Evolutionary conservation across 768 basidiomycete genomes (phyloP), one percentile per base, ranked within the genome.

Genomic region (Lyophyllum atratum): DNA sequence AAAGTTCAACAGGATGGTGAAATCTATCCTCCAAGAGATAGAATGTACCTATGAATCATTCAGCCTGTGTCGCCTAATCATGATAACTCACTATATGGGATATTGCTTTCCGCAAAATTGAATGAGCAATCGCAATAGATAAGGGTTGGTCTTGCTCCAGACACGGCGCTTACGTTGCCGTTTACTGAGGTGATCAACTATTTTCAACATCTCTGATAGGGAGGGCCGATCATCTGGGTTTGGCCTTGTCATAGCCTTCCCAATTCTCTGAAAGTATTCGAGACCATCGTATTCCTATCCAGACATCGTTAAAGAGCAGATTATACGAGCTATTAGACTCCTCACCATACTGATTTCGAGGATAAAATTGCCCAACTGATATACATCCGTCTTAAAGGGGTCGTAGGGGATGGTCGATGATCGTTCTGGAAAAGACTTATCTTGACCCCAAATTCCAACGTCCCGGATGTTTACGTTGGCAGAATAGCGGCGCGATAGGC

Each of bases 211-310:
- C 33, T 54, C 39, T 29, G 39, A 49, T 3, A 44, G 45, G 37
- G 52, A 28, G 10, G 57, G 22, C 11, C 57, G 39, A 49, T 54
- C 57, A 5, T 49, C 47, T 17, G 57, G 57, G 31, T 11, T 49
- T 5, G n/a, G 14, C 6, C 37, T 25, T 17, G 57, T 49, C 57
- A 58, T 58, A 14, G 47, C 37, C 22, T 58, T 40, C 4, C 42
- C 43, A 4, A 58, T 40, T 11, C 33, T 37, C 4, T 29, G 28
- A 12, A 58, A 47, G 17, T 3, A 8, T 28, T 40, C 50, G 3
- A 53, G 50, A 25, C 56, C 56, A 25, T 58, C 44, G 34, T 52
- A 48, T 48, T 52, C 28, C 56, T 58, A n/a, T 40, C 34, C 4
- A 21, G 14, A 40, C 11, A 49, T 24, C 14, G 43, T 37, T 28